A percentile compares a stretch with the other conserved stretches of the same genome.
Evolutionary conservation across 2,329 filamentous ascomycete genomes (phyloP).

Genomic region (Sordariomycetes sp.): DNA sequence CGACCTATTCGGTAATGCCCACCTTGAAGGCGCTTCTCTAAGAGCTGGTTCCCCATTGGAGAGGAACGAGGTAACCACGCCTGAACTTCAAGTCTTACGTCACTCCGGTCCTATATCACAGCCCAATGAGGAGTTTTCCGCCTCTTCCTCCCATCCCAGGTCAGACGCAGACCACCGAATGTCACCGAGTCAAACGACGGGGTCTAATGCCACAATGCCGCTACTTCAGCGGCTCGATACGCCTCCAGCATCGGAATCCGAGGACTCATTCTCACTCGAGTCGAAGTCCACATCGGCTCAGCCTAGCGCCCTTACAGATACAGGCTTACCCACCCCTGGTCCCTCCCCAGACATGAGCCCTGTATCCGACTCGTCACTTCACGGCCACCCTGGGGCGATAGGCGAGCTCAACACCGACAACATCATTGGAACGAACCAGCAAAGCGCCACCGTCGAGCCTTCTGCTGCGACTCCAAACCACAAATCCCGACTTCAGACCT

Average conservation of each 20-base stretch:
- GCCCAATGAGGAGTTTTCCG: not conserved
- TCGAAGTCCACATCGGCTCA: slow-evolving; percentile 13
- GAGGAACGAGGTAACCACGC: not conserved
- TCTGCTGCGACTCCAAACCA: too few relatives aligned
- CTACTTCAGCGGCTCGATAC: slow-evolving; percentile 16
- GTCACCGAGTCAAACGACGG: not conserved
- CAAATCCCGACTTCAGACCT: not conserved
- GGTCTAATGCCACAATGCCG: not conserved
- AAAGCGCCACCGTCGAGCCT: not conserved
- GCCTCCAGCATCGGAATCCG: slow-evolving; percentile 19
- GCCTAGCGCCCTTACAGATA: slow-evolving; percentile 9
- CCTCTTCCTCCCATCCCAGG: not conserved
- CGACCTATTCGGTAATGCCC: not conserved
- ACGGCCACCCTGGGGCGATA: slow-evolving; percentile 5
- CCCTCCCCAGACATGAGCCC: slow-evolving; percentile 22
- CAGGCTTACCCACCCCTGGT: slow-evolving; percentile 19
- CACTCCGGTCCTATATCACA: not conserved
- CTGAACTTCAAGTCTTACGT: not conserved
- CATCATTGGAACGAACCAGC: not conserved
- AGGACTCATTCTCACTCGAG: slow-evolving; percentile 6
- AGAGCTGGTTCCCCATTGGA: not conserved
- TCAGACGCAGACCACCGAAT: not conserved
- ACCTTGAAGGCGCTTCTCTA: not conserved
- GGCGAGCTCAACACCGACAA: not conserved
- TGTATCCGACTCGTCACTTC: slow-evolving; percentile 13